phyloP scores from a whole-genome alignment of 2,329 filamentous ascomycete species.

The Nemania sp. region DNA sequence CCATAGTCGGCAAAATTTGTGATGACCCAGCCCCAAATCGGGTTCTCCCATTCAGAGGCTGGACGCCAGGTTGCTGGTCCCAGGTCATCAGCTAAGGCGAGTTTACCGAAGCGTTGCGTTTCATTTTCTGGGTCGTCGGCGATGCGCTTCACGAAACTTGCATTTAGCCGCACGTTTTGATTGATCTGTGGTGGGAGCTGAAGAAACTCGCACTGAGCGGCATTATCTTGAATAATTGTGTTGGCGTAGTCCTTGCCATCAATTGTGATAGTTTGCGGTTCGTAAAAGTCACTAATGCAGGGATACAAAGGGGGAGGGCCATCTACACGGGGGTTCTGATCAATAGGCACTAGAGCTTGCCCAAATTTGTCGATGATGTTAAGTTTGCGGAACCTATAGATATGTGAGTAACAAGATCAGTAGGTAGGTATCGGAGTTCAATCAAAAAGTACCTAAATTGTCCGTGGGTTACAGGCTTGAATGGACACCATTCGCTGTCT shows the following conservation, averaged over 20 bases:
- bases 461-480: conserved; percentile 53
- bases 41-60: conserved; percentile 43
- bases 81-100: background rate
- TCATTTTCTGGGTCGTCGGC: background rate
- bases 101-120: background rate
- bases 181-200: conserved; percentile 48
- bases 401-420: background rate
- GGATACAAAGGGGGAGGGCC: conserved; percentile 37
- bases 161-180: conserved; percentile 36
- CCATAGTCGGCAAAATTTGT: conserved; percentile 47
- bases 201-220: conserved; percentile 20
- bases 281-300: conserved; percentile 42
- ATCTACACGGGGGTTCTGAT: conserved; percentile 26
- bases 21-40: conserved; percentile 49
- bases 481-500: conserved; percentile 35
- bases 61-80: conserved; percentile 26
- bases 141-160: conserved; percentile 33
- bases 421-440: background rate
- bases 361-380: conserved; percentile 56
- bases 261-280: conserved; percentile 32
- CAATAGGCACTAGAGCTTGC: conserved; percentile 43
- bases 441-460: conserved; percentile 46
- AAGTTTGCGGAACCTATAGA: conserved; percentile 40
- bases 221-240: conserved; percentile 28
- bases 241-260: conserved; percentile 27